Base-by-base conservation (phyloP, 805 yeast genomes). In the Candida pseudofarinosa region DNA sequence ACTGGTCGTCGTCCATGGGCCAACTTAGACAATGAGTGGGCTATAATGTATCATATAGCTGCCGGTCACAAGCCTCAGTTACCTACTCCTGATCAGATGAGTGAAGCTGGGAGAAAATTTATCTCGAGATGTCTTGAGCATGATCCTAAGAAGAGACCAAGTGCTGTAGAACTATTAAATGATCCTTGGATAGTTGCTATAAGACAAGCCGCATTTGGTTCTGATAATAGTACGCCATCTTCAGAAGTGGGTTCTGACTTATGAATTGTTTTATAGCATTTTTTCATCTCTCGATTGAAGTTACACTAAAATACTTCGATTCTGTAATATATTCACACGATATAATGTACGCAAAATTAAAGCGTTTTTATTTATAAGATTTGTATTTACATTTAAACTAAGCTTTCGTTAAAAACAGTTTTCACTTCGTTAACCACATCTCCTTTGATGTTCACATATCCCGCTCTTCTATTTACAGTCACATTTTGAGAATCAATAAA, bases 1-100 rank as follows among this genome's bases (percentile, higher is more conserved):
- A 90, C 98, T 0, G 99, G 99, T 12, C 74, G 89, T 50, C 74
- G 96, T 45, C 99, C 99, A 4, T 93, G 99, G 99, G 85, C 95
- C 13, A 86, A 88, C 61, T 71, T 89, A 47, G 99, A 93, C 56
- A 93, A 93, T 58, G 98, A 91, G 59, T 93, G 95, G 95, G 97
- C 98, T 1, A 87, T 93, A 40, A 91, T 93, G 98, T 93, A 90
- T 58, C 97, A 88, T 60, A 93, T 93, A 56, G 98, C 97, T 0
- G 95, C 96, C 2, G 96, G 97, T 1, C 93, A 88, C 58, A 73
- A 80, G 45, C 99, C 99, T 0, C 88, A 79, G 53, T 70, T 91
- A 41, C 99, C 99, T 3, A 61, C 80, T 0, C 64, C 73, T 1
- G 93, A 85, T 46, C 96, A 88, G 62, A 69, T 93, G 41, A 82